Percentiles rank a stretch among this genome's conserved stretches.
Evolutionary conservation across 1,139 yeast species (phyloP).

Genomic region (Yamadazyma mexicana): DNA sequence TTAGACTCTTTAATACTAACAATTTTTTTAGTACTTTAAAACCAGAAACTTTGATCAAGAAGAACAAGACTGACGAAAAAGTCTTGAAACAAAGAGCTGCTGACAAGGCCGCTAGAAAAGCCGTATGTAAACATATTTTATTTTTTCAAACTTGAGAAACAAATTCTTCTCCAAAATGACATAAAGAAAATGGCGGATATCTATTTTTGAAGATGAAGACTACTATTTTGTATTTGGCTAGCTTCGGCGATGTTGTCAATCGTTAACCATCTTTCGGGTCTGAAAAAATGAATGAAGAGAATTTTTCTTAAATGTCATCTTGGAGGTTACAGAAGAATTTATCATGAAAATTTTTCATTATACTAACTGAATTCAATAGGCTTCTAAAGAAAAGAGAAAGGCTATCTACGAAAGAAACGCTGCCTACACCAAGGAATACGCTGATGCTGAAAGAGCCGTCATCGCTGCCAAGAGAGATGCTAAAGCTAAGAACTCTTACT

Average conservation of each 20-base stretch:
- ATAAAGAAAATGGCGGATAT: not conserved
- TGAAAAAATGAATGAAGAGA: slow-evolving; percentile 46
- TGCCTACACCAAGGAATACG: slow-evolving; percentile 96
- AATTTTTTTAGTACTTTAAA: slow-evolving; percentile 39
- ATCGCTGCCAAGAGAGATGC: slow-evolving; percentile 95
- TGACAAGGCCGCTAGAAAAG: slow-evolving; percentile 81
- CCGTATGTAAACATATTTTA: slow-evolving; percentile 67
- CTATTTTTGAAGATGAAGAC: slow-evolving; percentile 56
- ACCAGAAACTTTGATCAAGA: slow-evolving; percentile 97
- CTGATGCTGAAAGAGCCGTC: slow-evolving; percentile 90
- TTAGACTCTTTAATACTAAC: slow-evolving; percentile 31
- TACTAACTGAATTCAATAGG: slow-evolving; percentile 52
- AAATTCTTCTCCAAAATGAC: slow-evolving; percentile 14
- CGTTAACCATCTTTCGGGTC: slow-evolving; percentile 99
- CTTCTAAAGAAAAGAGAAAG: slow-evolving; percentile 89
- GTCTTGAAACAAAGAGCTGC: slow-evolving; percentile 85
- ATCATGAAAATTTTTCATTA: not conserved
- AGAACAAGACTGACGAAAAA: slow-evolving; percentile 89
- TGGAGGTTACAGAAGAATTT: not conserved
- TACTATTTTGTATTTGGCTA: slow-evolving; percentile 67
- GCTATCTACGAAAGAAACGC: slow-evolving; percentile 97
- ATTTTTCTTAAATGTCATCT: too few relatives aligned
- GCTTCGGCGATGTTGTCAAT: slow-evolving; percentile 90
- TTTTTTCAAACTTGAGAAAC: too few relatives aligned
- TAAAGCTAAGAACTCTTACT: slow-evolving; percentile 93